Evolutionary conservation across 176 grass and related monocot genomes (phyloP).

Genomic region (barley (Hordeum vulgare)): DNA sequence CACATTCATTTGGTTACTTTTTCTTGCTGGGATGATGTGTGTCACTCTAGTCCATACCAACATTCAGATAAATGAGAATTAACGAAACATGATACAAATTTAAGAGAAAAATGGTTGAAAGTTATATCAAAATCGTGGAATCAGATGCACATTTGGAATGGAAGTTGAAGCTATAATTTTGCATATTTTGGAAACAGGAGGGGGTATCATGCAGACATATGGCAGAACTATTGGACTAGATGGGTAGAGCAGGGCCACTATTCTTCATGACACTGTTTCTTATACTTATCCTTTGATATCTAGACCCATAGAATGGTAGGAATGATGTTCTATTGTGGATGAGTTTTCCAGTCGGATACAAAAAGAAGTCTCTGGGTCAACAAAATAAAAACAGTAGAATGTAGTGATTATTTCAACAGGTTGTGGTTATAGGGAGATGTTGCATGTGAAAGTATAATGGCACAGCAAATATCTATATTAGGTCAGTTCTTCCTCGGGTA

Average conservation of each 20-base stretch:
- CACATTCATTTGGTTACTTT: not conserved
- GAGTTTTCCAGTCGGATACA: not conserved
- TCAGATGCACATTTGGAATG: not conserved
- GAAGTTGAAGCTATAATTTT: not conserved
- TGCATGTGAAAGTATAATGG: not conserved
- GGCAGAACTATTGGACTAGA: not conserved
- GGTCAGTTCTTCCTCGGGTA: not conserved
- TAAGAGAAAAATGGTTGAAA: not conserved
- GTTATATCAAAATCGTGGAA: not conserved
- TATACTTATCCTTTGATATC: not conserved
- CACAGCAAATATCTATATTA: too few relatives aligned
- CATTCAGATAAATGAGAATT: too few relatives aligned
- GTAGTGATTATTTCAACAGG: not conserved
- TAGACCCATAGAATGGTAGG: not conserved
- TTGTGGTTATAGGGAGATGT: not conserved
- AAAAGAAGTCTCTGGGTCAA: not conserved
- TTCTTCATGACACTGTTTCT: not conserved
- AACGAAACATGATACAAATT: too few relatives aligned
- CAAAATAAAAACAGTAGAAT: not conserved
- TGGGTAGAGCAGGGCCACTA: not conserved
- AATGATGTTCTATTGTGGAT: not conserved
- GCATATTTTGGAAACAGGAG: too few relatives aligned
- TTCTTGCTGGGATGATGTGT: not conserved
- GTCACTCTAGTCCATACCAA: too few relatives aligned
- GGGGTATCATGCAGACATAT: not conserved